Base-by-base conservation (phyloP, 257 asterid species). In the Craterostigma plantagineum region DNA sequence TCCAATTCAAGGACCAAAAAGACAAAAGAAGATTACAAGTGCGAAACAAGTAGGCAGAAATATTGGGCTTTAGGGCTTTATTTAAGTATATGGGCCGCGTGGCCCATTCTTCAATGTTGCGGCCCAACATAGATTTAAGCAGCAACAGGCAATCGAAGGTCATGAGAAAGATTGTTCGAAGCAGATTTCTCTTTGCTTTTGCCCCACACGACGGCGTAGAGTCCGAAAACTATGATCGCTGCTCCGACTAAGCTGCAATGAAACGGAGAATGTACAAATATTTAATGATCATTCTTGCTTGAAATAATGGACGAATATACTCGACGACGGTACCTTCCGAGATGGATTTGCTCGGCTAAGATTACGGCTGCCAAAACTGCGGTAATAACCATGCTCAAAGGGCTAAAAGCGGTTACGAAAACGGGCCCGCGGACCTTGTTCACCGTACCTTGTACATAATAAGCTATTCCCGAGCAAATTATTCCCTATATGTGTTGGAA, bases 351-450 rank as follows among this genome's bases (percentile, higher is more conserved):
- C 59, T 87, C 98, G 0, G 83, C 57, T 45, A 87, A 66, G 42
- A 87, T 42, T 0, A 82, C 52, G 57, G 95, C 92, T 10, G 78
- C 79, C 41, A 82, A 69, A 14, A 82, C 18, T 12, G 95, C 92
- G 0, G 95, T 87, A 42, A 87, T 87, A 36, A 79, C 79, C 93
- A 70, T 87, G 50, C 83, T 79, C 6, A 82, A 64, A 39, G 95
- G 95, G 51, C 93, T 87, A 43, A 87, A 87, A 10, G 98, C 77
- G 1, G 98, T 87, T 33, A 87, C 93, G 50, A 87, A 87, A 3
- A 87, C 98, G 8, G 98, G 98, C 4, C 98, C 98, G 30, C 74
- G 53, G 0, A 34, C 38, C 57, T 59, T 82, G 68, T 79, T 87
- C 48, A 87, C 95, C 7, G 79, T 69, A 50, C 93, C 64, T 59